phyloP scores from a whole-genome alignment of 352 stramenopile species.

The Phytophthora meadii region DNA sequence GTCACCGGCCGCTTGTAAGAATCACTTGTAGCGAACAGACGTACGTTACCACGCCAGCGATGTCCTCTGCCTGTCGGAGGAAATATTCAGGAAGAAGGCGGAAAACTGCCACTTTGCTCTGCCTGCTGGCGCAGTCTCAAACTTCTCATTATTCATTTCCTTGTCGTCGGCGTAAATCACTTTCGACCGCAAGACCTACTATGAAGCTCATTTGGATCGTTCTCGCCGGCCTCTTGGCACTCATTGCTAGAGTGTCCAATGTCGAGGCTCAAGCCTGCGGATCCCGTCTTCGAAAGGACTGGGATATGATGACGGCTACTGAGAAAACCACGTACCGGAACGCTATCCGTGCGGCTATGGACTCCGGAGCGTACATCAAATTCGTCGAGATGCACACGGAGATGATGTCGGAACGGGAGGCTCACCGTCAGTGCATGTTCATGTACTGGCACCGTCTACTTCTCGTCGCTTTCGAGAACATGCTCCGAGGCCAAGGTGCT shows the following conservation, averaged over 20 bases:
- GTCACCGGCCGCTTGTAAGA: constrained; percentile 1
- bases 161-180: constrained; percentile 13
- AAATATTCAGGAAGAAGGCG: constrained; percentile 20
- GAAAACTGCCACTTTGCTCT: constrained; percentile 12
- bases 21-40: constrained; percentile 27
- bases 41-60: constrained; percentile 28
- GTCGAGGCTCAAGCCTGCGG: constrained; percentile 39
- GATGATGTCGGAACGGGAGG: constrained; percentile 60
- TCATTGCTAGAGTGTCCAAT: constrained; percentile 10
- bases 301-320: constrained; percentile 45
- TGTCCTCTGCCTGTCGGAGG: constrained; percentile 17
- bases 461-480: constrained; percentile 81
- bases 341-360: constrained; percentile 58
- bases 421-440: constrained; percentile 79
- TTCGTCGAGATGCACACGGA: constrained; percentile 77
- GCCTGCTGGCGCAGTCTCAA: not conserved
- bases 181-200: constrained; percentile 10
- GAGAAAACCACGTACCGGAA: constrained; percentile 63
- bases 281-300: constrained; percentile 54
- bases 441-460: constrained; percentile 84
- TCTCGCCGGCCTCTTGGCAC: constrained; percentile 16
- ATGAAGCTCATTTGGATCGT: constrained; percentile 40
- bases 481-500: constrained; percentile 66
- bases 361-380: constrained; percentile 63
- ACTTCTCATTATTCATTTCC: constrained; percentile 29